Conservation (phyloP, 2,329 filamentous ascomycete genomes). For the Nannizziopsis barbatae region DNA sequence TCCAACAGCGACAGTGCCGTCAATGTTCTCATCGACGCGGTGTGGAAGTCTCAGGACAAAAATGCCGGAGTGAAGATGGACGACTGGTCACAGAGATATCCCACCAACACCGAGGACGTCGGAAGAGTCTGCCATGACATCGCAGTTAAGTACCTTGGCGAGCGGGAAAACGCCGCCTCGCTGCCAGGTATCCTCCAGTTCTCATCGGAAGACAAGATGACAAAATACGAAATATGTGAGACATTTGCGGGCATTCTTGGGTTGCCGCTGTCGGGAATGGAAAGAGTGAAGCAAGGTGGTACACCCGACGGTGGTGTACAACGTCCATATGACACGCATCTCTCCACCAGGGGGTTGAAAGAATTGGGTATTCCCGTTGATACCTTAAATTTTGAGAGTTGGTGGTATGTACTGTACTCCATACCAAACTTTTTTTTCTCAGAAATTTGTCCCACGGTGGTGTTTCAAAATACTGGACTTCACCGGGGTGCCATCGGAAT, state of each 20-base stretch:
- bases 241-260: constrained; percentile 69
- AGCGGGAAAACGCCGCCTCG: constrained; percentile 32
- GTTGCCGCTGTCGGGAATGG: constrained; percentile 56
- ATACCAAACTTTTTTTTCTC: not conserved
- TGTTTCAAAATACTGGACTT: not conserved
- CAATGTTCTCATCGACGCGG: constrained; percentile 64
- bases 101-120: constrained; percentile 81
- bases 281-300: constrained; percentile 54
- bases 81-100: constrained; percentile 72
- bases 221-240: constrained; percentile 81
- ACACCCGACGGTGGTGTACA: constrained; percentile 60
- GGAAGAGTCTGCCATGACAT: constrained; percentile 67
- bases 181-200: constrained; percentile 70
- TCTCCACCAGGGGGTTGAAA: constrained; percentile 63
- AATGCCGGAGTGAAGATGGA: constrained; percentile 63
- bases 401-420: constrained; percentile 50
- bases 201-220: constrained; percentile 72
- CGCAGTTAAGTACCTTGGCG: constrained; percentile 54
- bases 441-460: not conserved
- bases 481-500: not conserved
- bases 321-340: constrained; percentile 77
- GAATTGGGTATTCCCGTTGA: constrained; percentile 63
- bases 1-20: constrained; percentile 66
- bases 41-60: constrained; percentile 59
- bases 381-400: constrained; percentile 63